Percentiles rank a stretch among this genome's conserved stretches.
These are phyloP conservation scores for Microcera coccophila DNA, from an alignment of 2,329 filamentous ascomycete genomes.

Conservation along the genomic window DNA sequence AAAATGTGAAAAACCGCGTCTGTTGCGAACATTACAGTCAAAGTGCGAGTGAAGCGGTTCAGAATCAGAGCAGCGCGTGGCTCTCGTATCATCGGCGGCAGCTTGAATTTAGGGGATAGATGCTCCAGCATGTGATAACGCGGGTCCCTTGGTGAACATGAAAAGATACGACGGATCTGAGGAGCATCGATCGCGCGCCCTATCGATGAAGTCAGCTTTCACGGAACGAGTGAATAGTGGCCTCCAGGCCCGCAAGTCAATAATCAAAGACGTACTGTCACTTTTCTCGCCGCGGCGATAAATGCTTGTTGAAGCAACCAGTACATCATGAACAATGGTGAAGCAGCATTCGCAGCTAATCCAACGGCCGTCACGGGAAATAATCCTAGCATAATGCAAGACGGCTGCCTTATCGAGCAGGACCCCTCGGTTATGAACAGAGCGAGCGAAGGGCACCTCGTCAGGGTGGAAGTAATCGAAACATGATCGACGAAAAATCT, in stretches of 20 bases:
- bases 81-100: slow-evolving; percentile 63
- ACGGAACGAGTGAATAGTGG: neutral
- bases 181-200: slow-evolving; percentile 75
- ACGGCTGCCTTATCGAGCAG: slow-evolving; percentile 80
- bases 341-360: slow-evolving; percentile 85
- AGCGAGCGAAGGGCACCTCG: slow-evolving; percentile 70
- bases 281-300: slow-evolving; percentile 67
- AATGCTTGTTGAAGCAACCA: slow-evolving; percentile 79
- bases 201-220: slow-evolving; percentile 33
- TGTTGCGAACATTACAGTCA: slow-evolving; percentile 84
- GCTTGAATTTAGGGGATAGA: slow-evolving; percentile 73
- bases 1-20: slow-evolving; percentile 71
- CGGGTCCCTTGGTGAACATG: slow-evolving; percentile 75
- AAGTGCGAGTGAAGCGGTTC: slow-evolving; percentile 77
- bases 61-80: slow-evolving; percentile 80
- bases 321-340: slow-evolving; percentile 80
- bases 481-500: slow-evolving; percentile 70
- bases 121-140: slow-evolving; percentile 88
- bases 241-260: neutral
- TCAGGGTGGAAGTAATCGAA: slow-evolving; percentile 86
- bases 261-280: slow-evolving; percentile 58
- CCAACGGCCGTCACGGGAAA: slow-evolving; percentile 65
- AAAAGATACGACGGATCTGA: slow-evolving; percentile 73
- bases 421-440: slow-evolving; percentile 68
- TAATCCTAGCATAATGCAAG: slow-evolving; percentile 72